A percentile compares a stretch with the other conserved stretches of the same genome.
Evolutionary conservation across 495 filamentous ascomycete genomes (phyloP).

Genomic region (Glarea lozoyensis): DNA sequence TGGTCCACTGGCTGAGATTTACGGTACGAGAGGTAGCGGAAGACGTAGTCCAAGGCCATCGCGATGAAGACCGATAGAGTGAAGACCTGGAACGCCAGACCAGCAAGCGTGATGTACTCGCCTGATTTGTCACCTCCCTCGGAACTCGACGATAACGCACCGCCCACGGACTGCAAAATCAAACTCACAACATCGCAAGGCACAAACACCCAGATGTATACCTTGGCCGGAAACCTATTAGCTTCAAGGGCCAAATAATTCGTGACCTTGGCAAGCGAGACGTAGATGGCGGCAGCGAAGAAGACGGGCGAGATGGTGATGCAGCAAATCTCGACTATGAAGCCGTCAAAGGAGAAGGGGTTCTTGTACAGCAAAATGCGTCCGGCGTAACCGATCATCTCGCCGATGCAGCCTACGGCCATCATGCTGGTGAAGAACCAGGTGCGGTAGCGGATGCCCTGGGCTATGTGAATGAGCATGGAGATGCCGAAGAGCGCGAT

Average conservation of each 20-base stretch:
- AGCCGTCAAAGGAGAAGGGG: slow-evolving; percentile 12
- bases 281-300: slow-evolving; percentile 28
- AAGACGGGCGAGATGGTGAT: slow-evolving; percentile 23
- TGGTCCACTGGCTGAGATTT: slow-evolving; percentile 10
- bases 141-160: slow-evolving; percentile 30
- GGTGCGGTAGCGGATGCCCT: slow-evolving; percentile 17
- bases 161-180: slow-evolving; percentile 42
- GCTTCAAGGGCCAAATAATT: background rate
- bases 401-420: slow-evolving; percentile 25
- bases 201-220: slow-evolving; percentile 44
- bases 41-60: slow-evolving; percentile 34
- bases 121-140: slow-evolving; percentile 21
- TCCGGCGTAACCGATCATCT: slow-evolving; percentile 24
- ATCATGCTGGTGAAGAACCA: slow-evolving; percentile 30
- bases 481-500: slow-evolving; percentile 24
- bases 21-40: slow-evolving; percentile 21
- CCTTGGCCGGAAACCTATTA: slow-evolving; percentile 28
- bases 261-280: slow-evolving; percentile 22
- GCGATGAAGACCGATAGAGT: slow-evolving; percentile 38
- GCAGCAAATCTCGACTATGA: slow-evolving; percentile 15
- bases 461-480: slow-evolving; percentile 18
- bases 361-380: slow-evolving; percentile 20
- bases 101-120: slow-evolving; percentile 39
- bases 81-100: slow-evolving; percentile 40
- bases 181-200: slow-evolving; percentile 41